Conservation (phyloP, 1,284 basidiomycete species). For the Rhodotorula sp. region DNA sequence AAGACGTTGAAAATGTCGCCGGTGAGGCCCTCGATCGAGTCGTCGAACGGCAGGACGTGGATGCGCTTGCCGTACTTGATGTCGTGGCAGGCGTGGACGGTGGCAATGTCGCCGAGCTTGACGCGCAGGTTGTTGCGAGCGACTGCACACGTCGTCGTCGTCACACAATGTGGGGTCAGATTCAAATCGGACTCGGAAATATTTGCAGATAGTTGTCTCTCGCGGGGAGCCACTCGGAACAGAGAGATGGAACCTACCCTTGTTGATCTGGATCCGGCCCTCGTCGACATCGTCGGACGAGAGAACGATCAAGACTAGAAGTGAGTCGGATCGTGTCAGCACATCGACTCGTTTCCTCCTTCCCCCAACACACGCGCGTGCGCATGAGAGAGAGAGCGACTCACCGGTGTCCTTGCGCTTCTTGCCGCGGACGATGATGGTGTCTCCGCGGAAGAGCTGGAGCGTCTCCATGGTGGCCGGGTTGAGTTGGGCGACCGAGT, state of each 20-base stretch:
- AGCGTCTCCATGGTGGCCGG: conserved; percentile 95
- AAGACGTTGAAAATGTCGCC: conserved; percentile 99
- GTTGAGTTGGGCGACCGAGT: conserved; percentile 91
- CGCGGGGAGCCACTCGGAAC: too few species aligned
- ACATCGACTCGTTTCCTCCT: background rate
- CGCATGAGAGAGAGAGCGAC: background rate
- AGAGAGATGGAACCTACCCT: conserved; percentile 53
- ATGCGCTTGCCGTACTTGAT: conserved; percentile 99
- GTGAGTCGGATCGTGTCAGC: background rate
- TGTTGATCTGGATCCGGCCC: conserved; percentile 97
- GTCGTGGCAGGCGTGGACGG: conserved; percentile 92
- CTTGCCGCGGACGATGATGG: conserved; percentile 70
- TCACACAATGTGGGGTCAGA: too few species aligned
- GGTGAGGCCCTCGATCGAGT: conserved; percentile 93
- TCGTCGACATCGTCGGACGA: conserved; percentile 95
- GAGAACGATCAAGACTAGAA: conserved; percentile 81
- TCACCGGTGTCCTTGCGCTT: conserved; percentile 46
- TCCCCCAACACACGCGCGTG: background rate
- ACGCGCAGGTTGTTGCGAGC: conserved; percentile 97
- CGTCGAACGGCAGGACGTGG: conserved; percentile 95
- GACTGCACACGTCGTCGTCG: conserved; percentile 54
- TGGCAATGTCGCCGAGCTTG: conserved; percentile 93
- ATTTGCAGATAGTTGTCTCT: too few species aligned
- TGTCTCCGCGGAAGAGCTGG: conserved; percentile 91
- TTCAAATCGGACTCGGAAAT: too few species aligned